phyloP scores from a whole-genome alignment of 2,329 filamentous ascomycete species.

The Aureobasidium sp. region DNA sequence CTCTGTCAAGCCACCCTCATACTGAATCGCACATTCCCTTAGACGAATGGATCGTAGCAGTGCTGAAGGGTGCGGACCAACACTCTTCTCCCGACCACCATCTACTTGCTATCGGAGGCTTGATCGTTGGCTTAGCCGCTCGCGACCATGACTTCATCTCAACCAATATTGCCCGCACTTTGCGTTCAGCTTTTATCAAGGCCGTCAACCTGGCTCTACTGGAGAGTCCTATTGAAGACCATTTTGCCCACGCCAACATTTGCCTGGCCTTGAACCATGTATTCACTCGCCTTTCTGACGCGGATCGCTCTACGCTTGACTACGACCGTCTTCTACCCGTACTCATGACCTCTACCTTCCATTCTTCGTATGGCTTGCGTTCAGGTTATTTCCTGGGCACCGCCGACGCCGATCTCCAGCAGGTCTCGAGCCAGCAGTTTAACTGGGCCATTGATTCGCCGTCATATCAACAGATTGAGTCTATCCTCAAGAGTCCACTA shows the following conservation, averaged over 20 bases:
- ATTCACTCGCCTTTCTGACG: slow-evolving; percentile 62
- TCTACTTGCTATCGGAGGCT: slow-evolving; percentile 68
- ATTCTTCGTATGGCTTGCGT: slow-evolving; percentile 65
- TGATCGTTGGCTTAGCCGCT: slow-evolving; percentile 69
- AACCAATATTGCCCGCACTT: slow-evolving; percentile 53
- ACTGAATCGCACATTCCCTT: slow-evolving; percentile 30
- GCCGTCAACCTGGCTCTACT: slow-evolving; percentile 69
- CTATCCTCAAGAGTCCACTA: slow-evolving; percentile 54
- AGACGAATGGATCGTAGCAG: slow-evolving; percentile 53
- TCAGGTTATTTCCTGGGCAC: slow-evolving; percentile 67
- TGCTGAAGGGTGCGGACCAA: slow-evolving; percentile 54
- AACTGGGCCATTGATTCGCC: slow-evolving; percentile 55
- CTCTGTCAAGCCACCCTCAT: slow-evolving; percentile 20
- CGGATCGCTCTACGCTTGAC: slow-evolving; percentile 53
- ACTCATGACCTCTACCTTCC: slow-evolving; percentile 60
- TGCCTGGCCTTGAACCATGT: slow-evolving; percentile 69
- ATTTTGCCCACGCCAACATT: slow-evolving; percentile 44
- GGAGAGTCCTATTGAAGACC: slow-evolving; percentile 48
- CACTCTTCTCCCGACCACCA: slow-evolving; percentile 71
- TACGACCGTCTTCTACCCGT: slow-evolving; percentile 64
- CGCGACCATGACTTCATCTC: slow-evolving; percentile 59
- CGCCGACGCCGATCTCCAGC: slow-evolving; percentile 60
- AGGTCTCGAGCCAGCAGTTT: slow-evolving; percentile 48
- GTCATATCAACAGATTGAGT: slow-evolving; percentile 55
- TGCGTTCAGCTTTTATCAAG: slow-evolving; percentile 66